Evolutionary conservation across 1,284 basidiomycete species (phyloP), one percentile per base, ranked within the genome.

Genomic region (Cystobasidium slooffiae): DNA sequence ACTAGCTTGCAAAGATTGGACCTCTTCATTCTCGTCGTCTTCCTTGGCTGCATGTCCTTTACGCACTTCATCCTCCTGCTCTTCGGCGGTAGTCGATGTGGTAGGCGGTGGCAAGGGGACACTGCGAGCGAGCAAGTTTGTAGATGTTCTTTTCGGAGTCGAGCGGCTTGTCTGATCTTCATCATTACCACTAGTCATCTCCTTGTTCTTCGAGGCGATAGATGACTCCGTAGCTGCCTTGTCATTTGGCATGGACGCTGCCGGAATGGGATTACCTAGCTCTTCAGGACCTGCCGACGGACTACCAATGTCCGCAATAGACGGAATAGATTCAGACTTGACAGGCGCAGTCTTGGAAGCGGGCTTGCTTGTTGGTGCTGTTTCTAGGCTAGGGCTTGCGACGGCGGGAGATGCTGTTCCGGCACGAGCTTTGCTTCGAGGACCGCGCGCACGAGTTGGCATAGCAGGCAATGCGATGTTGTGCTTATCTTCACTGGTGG

Each of bases 381-480:
- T 68, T 16, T 67, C 64, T 10, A 70, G 70, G 1, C 74, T 75
- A n/a, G 77, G 75, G 41, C 39, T 73, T 5, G 76, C 76, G 58
- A 76, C 64, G 39, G 76, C 74, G 55, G 78, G 62, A 31, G 75
- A 77, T 24, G 75, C 58, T 66, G 75, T 76, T 43, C 75, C 78
- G 7, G 68, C 58, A 24, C 74, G 61, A 6, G 59, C 76, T 41
- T 75, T 75, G 63, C 72, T 63, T 22, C 72, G 76, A 5, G 77
- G 77, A 16, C 70, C 76, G 16, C 78, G 74, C 41, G 78, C 75
- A 56, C 80, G 68, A 52, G 79, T 77, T 64, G 78, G 76, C 70
- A 78, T 78, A 39, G 77, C 78, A 68, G 78, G 78, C 47, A 75
- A 52, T 22, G 72, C 70, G n/a, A 70, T 69, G 14, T 67, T 62